A percentile compares a stretch with the other conserved stretches of the same genome.
Evolutionary conservation across 805 yeast genomes (phyloP).

Genomic region (Saturnispora ahearnii): DNA sequence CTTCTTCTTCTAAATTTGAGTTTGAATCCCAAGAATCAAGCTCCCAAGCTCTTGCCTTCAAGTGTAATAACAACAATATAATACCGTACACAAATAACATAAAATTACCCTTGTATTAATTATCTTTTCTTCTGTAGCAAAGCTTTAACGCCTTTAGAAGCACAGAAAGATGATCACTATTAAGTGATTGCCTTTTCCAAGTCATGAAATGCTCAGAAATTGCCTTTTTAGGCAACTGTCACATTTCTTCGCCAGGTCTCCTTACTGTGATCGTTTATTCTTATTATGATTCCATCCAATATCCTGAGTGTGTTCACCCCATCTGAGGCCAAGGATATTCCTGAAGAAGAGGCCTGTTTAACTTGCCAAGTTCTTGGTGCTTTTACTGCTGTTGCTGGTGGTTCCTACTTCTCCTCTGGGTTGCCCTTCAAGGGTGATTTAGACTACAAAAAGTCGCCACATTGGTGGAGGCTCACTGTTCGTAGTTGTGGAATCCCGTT

Average conservation of each 20-base stretch:
- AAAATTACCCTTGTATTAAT: too few species aligned
- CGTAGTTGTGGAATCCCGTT: slow-evolving; percentile 47
- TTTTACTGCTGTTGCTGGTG: slow-evolving; percentile 48
- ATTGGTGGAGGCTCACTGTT: slow-evolving; percentile 54
- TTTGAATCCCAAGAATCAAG: background rate
- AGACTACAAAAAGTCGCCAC: slow-evolving; percentile 33
- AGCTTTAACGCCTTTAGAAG: too few species aligned
- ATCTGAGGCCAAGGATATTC: slow-evolving; percentile 33
- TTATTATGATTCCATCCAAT: slow-evolving; percentile 31
- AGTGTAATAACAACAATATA: background rate
- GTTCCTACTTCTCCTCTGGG: slow-evolving; percentile 53
- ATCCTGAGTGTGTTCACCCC: slow-evolving; percentile 46
- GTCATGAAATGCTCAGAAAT: background rate
- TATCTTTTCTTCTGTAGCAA: background rate
- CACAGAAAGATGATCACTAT: too few species aligned
- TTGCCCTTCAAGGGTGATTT: slow-evolving; percentile 38
- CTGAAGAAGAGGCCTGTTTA: slow-evolving; percentile 45
- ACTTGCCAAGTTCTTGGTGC: slow-evolving; percentile 66
- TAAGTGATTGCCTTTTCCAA: too few species aligned
- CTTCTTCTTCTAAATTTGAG: background rate
- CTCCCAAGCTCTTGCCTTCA: background rate
- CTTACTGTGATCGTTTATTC: background rate
- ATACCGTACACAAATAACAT: background rate
- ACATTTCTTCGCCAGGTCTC: background rate
- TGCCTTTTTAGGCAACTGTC: background rate